These are phyloP conservation scores for Pythium monospermum DNA, from an alignment of 352 stramenopile species.

Conservation along the genomic window DNA sequence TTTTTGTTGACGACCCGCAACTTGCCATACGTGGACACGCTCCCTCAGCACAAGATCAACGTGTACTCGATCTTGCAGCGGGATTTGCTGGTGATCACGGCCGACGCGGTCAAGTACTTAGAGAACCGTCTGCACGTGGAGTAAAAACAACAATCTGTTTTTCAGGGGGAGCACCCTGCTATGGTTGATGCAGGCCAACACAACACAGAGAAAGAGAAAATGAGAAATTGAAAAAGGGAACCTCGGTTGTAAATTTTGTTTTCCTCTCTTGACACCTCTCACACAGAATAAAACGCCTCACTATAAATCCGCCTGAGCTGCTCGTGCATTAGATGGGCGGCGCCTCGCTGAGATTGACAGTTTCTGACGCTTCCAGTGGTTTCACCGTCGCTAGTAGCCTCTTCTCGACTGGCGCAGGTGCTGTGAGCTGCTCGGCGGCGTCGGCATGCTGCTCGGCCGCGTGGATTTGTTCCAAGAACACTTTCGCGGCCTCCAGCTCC, in stretches of 20 bases:
- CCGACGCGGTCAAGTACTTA: constrained; percentile 85
- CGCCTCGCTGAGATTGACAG: constrained; percentile 41
- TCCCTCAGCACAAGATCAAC: constrained; percentile 87
- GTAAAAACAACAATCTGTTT: too few relatives aligned
- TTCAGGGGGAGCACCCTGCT: too few relatives aligned
- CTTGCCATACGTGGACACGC: constrained; percentile 78
- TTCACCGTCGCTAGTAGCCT: constrained; percentile 58
- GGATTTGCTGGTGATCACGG: constrained; percentile 82
- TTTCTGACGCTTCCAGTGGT: constrained; percentile 31
- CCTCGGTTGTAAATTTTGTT: too few relatives aligned
- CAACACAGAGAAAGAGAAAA: too few relatives aligned
- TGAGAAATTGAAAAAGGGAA: too few relatives aligned
- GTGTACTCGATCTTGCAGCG: constrained; percentile 89
- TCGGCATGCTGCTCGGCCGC: constrained; percentile 32
- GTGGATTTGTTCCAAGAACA: constrained; percentile 70
- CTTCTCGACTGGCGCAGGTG: constrained; percentile 56
- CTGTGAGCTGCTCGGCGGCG: constrained; percentile 38
- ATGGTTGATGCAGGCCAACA: too few relatives aligned
- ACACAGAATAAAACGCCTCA: too few relatives aligned
- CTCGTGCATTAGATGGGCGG: constrained; percentile 48
- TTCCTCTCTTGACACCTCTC: too few relatives aligned
- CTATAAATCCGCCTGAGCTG: too few relatives aligned
- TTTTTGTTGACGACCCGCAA: constrained; percentile 82
- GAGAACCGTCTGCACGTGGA: constrained; percentile 83
- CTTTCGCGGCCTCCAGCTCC: constrained; percentile 64